phyloP scores from a whole-genome alignment of 2,329 filamentous ascomycete species.

The Ascomycota sp. region DNA sequence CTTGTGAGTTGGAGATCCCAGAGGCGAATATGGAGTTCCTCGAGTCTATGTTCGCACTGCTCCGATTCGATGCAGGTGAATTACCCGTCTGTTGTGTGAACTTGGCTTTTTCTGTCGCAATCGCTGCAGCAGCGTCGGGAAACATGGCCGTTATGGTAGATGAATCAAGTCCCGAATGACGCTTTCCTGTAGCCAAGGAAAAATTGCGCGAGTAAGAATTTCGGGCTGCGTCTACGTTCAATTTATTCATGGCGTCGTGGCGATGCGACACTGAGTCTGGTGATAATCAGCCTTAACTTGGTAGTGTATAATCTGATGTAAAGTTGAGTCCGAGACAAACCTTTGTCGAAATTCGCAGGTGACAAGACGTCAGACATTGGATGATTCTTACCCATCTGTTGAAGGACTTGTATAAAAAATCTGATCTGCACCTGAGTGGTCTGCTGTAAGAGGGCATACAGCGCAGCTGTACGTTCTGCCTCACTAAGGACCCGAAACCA shows the following conservation, averaged over 20 bases:
- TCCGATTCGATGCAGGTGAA: slow-evolving; percentile 75
- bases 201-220: slow-evolving; percentile 72
- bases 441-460: slow-evolving; percentile 92
- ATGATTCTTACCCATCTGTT: slow-evolving; percentile 97
- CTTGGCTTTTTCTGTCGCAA: slow-evolving; percentile 93
- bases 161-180: slow-evolving; percentile 83
- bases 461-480: slow-evolving; percentile 81
- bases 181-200: slow-evolving; percentile 53
- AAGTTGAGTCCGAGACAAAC: slow-evolving; percentile 32
- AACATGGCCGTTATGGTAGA: slow-evolving; percentile 98
- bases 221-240: slow-evolving; percentile 70
- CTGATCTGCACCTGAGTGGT: slow-evolving; percentile 97
- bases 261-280: slow-evolving; percentile 93
- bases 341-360: slow-evolving; percentile 91
- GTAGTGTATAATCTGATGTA: neutral
- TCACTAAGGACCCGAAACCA: slow-evolving; percentile 98
- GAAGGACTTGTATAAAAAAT: slow-evolving; percentile 96
- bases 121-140: slow-evolving; percentile 92
- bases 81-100: slow-evolving; percentile 91
- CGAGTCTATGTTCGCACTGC: slow-evolving; percentile 64
- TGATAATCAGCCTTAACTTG: slow-evolving; percentile 3
- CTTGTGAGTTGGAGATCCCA: slow-evolving; percentile 42
- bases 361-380: slow-evolving; percentile 92
- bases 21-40: slow-evolving; percentile 56
- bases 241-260: slow-evolving; percentile 84